phyloP scores from a whole-genome alignment of 148 eudicot species.

The Dysphania ambrosioides region DNA sequence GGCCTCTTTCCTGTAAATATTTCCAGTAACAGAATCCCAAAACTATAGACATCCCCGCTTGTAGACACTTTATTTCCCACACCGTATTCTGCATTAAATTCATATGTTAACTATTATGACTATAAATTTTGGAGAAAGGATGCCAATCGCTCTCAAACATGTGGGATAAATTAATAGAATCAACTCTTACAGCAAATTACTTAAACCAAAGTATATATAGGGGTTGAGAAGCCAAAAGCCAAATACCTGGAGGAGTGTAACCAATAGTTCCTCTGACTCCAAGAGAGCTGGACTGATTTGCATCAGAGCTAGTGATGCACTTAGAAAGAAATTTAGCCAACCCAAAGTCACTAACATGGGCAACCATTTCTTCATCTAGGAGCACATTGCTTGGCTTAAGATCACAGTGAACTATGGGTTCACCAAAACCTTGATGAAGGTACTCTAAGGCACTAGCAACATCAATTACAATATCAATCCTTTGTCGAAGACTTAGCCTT shows the following conservation, averaged over 20 bases:
- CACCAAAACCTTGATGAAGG: slow-evolving; percentile 28
- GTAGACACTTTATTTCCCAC: slow-evolving; percentile 26
- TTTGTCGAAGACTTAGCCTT: slow-evolving; percentile 1
- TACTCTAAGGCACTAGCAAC: slow-evolving; percentile 40
- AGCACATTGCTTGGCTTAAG: slow-evolving; percentile 42
- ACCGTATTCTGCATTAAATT: slow-evolving; percentile 23
- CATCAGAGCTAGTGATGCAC: neutral
- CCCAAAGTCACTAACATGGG: slow-evolving; percentile 45
- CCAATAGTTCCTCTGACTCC: slow-evolving; percentile 35
- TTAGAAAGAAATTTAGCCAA: slow-evolving; percentile 30
- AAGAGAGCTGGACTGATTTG: slow-evolving; percentile 11
- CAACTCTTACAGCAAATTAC: no score
- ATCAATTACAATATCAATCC: slow-evolving; percentile 25
- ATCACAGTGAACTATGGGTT: slow-evolving; percentile 34
- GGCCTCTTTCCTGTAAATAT: slow-evolving; percentile 29
- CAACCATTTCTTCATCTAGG: slow-evolving; percentile 37
- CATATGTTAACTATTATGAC: neutral
- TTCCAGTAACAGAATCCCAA: slow-evolving; percentile 28
- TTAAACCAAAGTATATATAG: no score
- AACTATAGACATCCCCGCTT: slow-evolving; percentile 30
- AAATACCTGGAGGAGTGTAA: slow-evolving; percentile 31
- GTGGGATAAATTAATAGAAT: no score
- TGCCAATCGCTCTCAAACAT: no score
- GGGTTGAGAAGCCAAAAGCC: no score
- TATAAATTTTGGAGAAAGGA: no score